These are phyloP conservation scores for Adansonia digitata DNA, from an alignment of 345 rosid genomes.

Conservation along the genomic window DNA sequence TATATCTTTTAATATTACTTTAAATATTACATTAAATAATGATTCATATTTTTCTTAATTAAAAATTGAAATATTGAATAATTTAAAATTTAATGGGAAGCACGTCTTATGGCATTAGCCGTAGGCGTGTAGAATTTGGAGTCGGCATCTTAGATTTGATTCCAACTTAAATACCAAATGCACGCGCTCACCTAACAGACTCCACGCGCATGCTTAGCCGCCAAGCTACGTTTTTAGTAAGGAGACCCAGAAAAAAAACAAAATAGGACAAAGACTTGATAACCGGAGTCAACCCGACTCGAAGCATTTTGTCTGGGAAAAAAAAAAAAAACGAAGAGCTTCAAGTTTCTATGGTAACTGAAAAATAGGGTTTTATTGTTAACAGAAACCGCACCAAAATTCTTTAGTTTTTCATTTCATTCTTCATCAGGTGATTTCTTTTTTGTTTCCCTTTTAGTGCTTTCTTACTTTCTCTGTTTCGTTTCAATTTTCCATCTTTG, in stretches of 20 bases:
- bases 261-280: not conserved
- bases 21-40: no score
- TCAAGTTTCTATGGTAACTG: not conserved
- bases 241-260: no score
- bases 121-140: not conserved
- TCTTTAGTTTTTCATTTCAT: not conserved
- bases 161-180: not conserved
- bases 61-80: not conserved
- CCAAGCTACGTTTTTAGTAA: not conserved
- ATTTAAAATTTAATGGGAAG: not conserved
- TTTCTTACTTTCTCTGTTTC: not conserved
- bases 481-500: not conserved
- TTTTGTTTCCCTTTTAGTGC: not conserved
- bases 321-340: not conserved
- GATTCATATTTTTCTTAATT: no score
- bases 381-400: not conserved
- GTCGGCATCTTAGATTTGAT: not conserved
- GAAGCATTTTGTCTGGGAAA: not conserved
- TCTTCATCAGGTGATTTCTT: not conserved
- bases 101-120: not conserved
- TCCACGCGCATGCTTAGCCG: not conserved
- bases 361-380: conserved; percentile 3
- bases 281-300: not conserved
- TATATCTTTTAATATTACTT: no score
- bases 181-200: not conserved